These are phyloP conservation scores for Tuber borchii DNA, from an alignment of 495 filamentous ascomycete species.

Conservation along the genomic window DNA sequence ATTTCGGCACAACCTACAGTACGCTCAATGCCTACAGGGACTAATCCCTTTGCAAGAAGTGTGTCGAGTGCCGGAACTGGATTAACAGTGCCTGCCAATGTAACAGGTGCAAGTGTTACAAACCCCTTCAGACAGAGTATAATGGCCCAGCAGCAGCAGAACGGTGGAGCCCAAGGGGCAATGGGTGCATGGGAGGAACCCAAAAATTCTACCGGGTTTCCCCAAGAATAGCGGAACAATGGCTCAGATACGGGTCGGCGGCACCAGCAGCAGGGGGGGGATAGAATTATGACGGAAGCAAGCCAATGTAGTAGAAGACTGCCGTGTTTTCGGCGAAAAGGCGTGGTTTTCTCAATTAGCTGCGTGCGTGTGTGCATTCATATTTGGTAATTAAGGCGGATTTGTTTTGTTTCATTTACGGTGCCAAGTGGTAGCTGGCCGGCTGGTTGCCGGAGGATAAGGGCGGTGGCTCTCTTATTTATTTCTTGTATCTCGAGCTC, in stretches of 20 bases:
- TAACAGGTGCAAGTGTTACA: conserved; percentile 60
- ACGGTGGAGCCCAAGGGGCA: conserved; percentile 50
- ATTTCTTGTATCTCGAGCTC: conserved; percentile 1
- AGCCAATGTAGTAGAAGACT: neutral
- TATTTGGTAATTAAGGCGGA: neutral
- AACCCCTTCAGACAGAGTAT: conserved; percentile 91
- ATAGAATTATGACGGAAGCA: conserved; percentile 15
- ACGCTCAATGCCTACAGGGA: conserved; percentile 51
- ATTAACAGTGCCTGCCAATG: conserved; percentile 55
- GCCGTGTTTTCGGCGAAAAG: neutral
- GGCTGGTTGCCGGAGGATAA: neutral
- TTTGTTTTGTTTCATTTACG: neutral
- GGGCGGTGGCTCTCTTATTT: neutral
- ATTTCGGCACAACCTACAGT: conserved; percentile 40
- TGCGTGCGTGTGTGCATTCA: neutral
- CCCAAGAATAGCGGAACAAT: conserved; percentile 54
- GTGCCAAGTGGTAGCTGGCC: neutral
- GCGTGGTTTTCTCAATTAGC: neutral
- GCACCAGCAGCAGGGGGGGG: conserved; percentile 11
- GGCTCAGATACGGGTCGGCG: conserved; percentile 14
- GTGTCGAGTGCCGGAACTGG: conserved; percentile 46
- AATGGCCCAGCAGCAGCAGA: conserved; percentile 72
- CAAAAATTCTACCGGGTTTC: conserved; percentile 78
- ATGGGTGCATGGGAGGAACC: conserved; percentile 76
- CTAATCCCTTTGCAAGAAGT: conserved; percentile 62